Evolutionary conservation across 768 basidiomycete species (phyloP), one percentile per base, ranked within the genome.

Genomic region (Ramaria sp.): DNA sequence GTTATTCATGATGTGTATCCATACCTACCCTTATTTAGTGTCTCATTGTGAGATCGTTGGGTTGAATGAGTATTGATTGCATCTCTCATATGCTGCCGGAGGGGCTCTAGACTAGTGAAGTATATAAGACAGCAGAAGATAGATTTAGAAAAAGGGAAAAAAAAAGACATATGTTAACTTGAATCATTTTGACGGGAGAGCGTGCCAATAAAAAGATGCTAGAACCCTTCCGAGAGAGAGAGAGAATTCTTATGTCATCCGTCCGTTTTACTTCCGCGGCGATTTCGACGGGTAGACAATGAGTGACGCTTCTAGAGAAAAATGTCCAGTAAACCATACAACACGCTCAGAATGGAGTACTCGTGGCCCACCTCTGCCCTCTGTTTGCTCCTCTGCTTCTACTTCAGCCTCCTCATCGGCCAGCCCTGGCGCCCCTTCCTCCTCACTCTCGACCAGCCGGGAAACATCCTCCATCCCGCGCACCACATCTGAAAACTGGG

Each of bases 401-500:
- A 30, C 9, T n/a, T 7, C 25, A 5, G 20, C 32, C 20, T 16
- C 20, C 20, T 66, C 51, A 54, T 61, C 56, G 56, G 41, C 56
- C 57, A 50, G 60, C 59, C 58, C 64, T 69, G 28, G 22, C 9
- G 43, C 44, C 32, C 32, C 43, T 22, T 22, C 48, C 8, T 55
- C 68, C 2, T 53, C 71, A 18, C 74, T 94, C 48, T 85, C 89
- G 2, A 74, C 69, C 13, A 78, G 88, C 5, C 82, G 95, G 59
- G 85, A 90, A 66, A 74, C 78, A 27, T 96, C 93, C 5, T 88
- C 89, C 25, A 98, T 98, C 65, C 95, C 95, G 16, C 81, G 83
- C 62, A 65, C 71, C 18, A 68, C 73, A 39, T 79, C 81, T 48
- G 76, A 75, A 41, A 85, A 91, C 55, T 99, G 96, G 96, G 88